Percentiles rank a stretch among this genome's conserved stretches.
These are phyloP conservation scores for Mallotus nudiflorus DNA, from an alignment of 345 rosid genomes.

Conservation along the genomic window DNA sequence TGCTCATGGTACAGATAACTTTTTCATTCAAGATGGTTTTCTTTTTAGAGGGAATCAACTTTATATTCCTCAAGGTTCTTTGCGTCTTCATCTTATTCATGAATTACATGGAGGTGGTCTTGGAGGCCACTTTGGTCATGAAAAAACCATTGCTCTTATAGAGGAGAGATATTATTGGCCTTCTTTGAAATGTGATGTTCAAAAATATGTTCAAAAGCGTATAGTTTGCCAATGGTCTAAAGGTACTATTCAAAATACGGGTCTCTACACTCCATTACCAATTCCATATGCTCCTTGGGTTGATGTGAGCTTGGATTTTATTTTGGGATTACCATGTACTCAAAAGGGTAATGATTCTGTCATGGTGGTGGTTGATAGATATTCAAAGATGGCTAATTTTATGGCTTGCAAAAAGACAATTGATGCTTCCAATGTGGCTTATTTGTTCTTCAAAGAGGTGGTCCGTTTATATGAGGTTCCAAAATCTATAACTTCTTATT, in stretches of 20 bases:
- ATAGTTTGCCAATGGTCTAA: neutral
- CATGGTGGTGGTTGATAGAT: slow-evolving; percentile 1
- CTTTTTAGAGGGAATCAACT: neutral
- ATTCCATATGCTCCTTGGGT: neutral
- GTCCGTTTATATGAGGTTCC: neutral
- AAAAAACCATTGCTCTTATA: neutral
- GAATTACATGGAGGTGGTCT: slow-evolving; percentile 10
- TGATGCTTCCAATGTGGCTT: neutral
- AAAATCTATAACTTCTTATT: neutral
- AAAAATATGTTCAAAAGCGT: neutral
- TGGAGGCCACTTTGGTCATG: slow-evolving; percentile 3
- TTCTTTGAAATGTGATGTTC: neutral
- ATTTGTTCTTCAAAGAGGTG: neutral
- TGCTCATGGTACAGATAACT: slow-evolving; percentile 4
- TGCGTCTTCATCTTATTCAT: neutral
- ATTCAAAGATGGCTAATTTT: too few species aligned
- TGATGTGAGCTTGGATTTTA: neutral
- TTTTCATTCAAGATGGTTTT: slow-evolving; percentile 1
- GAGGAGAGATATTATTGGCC: slow-evolving; percentile 5
- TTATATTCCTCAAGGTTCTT: neutral
- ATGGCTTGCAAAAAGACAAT: neutral
- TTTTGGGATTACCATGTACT: neutral
- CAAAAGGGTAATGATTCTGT: neutral
- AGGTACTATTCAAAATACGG: slow-evolving; percentile 2
- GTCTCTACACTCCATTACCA: neutral